Base-by-base conservation (phyloP, 176 grass and related monocot species). In the Microstegium vimineum region DNA sequence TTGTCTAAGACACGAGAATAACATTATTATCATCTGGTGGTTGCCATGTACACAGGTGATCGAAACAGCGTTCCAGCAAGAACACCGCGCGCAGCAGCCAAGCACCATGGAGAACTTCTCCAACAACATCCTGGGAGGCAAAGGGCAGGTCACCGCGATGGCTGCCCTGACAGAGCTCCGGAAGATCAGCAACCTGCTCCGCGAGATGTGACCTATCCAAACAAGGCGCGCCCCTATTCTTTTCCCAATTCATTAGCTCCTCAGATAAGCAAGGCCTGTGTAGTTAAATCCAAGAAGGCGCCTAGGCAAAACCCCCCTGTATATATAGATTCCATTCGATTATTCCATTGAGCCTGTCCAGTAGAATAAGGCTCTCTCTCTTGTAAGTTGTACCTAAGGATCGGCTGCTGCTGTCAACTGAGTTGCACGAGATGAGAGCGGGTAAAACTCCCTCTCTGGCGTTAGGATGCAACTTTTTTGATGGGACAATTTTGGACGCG, bases 21-120 rank as follows among this genome's bases (percentile, higher is more conserved):
- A 90, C 32, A 73, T 27, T 70, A 20, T n/a, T n/a, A n/a, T n/a
- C n/a, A n/a, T 6, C 27, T 57, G 3, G 3, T 79, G 32, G 26
- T 73, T 77, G 31, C 67, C 34, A 83, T 70, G 0, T 71, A 0
- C 46, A 35, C 69, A 97, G 94, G 94, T 97, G 69, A 92, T 97
- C 1, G 94, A 97, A 79, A 84, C 94, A 9, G 92, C 91, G 3
- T 97, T 94, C 82, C 92, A 94, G 88, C 92, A 97, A 68, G 94
- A n/a, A n/a, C n/a, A 97, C n/a, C 85, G 81, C 0, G 27, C 27
- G 6, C 88, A 86, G 63, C 74, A 86, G 63, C 74, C 82, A 41
- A 86, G 88, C 3, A 70, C 91, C 32, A 75, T 85, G 88, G 91
- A 88, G 62, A 91, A 89, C 71, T 86, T 91, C 7, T 78, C 92